These are phyloP conservation scores for Neurospora sublineolata DNA, from an alignment of 495 filamentous ascomycete species.

Conservation along the genomic window DNA sequence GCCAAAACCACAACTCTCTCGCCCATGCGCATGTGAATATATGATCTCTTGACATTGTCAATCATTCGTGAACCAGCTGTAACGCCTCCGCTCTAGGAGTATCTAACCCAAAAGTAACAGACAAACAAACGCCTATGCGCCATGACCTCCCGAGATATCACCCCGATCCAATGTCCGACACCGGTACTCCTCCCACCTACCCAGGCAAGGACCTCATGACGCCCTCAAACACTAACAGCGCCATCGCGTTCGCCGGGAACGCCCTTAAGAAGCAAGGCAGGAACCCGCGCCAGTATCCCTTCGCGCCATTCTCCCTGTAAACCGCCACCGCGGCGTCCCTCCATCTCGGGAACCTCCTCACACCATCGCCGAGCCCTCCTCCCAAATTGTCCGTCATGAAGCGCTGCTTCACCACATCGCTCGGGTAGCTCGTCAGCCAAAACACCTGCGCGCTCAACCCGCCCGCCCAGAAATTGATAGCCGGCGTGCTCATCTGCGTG, in stretches of 20 bases:
- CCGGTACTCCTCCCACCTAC: constrained; percentile 1
- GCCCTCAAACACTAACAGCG: constrained; percentile 83
- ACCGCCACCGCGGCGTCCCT: constrained; percentile 67
- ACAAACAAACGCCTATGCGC: not conserved
- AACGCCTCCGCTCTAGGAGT: not conserved
- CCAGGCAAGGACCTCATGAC: constrained; percentile 71
- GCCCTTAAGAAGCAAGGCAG: constrained; percentile 85
- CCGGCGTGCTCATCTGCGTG: constrained; percentile 63
- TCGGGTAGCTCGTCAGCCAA: constrained; percentile 85
- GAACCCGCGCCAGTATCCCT: constrained; percentile 89
- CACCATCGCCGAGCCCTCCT: constrained; percentile 53
- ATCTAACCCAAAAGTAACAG: not conserved
- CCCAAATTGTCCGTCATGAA: constrained; percentile 91
- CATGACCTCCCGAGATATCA: not conserved
- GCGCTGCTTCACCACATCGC: constrained; percentile 93
- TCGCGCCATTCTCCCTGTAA: constrained; percentile 59
- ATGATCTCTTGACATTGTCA: not conserved
- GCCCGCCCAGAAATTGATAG: constrained; percentile 94
- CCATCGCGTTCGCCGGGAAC: constrained; percentile 94
- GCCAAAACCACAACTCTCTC: constrained; percentile 4
- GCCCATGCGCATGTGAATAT: not conserved
- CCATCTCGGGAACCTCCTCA: constrained; percentile 63
- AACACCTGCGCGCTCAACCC: constrained; percentile 86
- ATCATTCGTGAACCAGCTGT: not conserved
- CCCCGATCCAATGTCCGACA: not conserved